Conservation (phyloP, 2,329 filamentous ascomycete genomes). For the Lachnellula willkommii region DNA sequence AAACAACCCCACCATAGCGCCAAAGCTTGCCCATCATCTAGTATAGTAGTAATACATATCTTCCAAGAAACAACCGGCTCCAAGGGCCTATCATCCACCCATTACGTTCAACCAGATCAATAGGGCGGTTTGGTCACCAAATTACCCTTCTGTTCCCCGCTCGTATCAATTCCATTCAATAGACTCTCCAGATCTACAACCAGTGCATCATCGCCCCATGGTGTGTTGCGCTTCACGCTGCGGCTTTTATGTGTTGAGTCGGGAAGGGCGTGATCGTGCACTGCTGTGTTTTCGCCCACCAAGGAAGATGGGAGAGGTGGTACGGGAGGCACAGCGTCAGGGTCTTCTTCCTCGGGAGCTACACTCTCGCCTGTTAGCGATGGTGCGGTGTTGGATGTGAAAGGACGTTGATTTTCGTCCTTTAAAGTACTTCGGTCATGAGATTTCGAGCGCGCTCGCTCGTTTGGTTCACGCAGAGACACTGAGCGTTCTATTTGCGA, state of each 20-base stretch:
- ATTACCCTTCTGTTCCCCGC: conserved; percentile 20
- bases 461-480: conserved; percentile 23
- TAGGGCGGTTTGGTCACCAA: conserved; percentile 28
- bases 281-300: conserved; percentile 13
- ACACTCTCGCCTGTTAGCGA: conserved; percentile 8
- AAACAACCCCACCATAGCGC: too few relatives aligned
- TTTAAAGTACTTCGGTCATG: conserved; percentile 21
- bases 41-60: too few relatives aligned
- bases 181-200: conserved; percentile 27
- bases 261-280: conserved; percentile 22
- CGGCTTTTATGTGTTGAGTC: conserved; percentile 19
- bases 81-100: too few relatives aligned
- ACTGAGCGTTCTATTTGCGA: conserved; percentile 21
- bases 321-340: conserved; percentile 27
- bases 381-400: conserved; percentile 22
- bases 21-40: too few relatives aligned
- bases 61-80: too few relatives aligned
- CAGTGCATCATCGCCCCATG: conserved; percentile 23
- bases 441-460: conserved; percentile 28
- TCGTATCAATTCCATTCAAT: conserved; percentile 28
- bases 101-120: conserved; percentile 10
- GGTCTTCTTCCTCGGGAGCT: conserved; percentile 18
- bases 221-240: conserved; percentile 17
- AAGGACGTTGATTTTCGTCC: conserved; percentile 20
- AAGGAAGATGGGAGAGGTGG: conserved; percentile 28